These are phyloP conservation scores for Aciculoconidium aculeatum DNA, from an alignment of 805 yeast species.

Conservation along the genomic window DNA sequence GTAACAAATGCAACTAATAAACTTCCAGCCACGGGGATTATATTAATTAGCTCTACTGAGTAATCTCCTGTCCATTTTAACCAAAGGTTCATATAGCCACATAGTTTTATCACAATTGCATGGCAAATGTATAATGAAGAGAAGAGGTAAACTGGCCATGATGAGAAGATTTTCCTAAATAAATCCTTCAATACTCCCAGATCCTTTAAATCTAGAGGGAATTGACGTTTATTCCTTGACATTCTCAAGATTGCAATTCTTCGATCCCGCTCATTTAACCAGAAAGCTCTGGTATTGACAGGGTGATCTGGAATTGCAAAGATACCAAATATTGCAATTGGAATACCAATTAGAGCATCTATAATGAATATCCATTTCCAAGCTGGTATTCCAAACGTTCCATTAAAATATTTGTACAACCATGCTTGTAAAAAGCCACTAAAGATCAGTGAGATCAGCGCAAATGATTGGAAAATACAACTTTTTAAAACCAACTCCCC, in stretches of 20 bases:
- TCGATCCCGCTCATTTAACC: slow-evolving; percentile 5
- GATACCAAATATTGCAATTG: slow-evolving; percentile 32
- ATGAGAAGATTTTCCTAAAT: slow-evolving; percentile 1
- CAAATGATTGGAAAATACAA: slow-evolving; percentile 9
- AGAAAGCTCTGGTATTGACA: slow-evolving; percentile 6
- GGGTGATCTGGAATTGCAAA: slow-evolving; percentile 44
- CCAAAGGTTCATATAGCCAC: slow-evolving; percentile 7
- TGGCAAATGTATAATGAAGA: slow-evolving; percentile 6
- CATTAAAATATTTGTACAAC: slow-evolving; percentile 22
- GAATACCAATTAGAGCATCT: slow-evolving; percentile 27
- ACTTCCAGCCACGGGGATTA: slow-evolving; percentile 5
- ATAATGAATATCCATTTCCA: slow-evolving; percentile 44
- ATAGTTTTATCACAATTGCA: slow-evolving; percentile 5
- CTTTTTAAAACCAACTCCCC: slow-evolving; percentile 16
- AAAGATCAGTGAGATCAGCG: slow-evolving; percentile 10
- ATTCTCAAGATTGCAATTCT: slow-evolving; percentile 5
- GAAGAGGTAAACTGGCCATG: slow-evolving; percentile 7
- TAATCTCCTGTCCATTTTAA: slow-evolving; percentile 6
- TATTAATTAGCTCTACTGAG: slow-evolving; percentile 4
- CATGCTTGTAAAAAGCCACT: slow-evolving; percentile 17
- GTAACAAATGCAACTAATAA: slow-evolving; percentile 3
- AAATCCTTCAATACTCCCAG: neutral
- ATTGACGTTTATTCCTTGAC: slow-evolving; percentile 3
- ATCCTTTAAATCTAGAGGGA: slow-evolving; percentile 1
- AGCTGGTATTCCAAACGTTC: slow-evolving; percentile 33